These are phyloP conservation scores for Boechera stricta DNA, from an alignment of 345 rosid genomes.

Conservation along the genomic window DNA sequence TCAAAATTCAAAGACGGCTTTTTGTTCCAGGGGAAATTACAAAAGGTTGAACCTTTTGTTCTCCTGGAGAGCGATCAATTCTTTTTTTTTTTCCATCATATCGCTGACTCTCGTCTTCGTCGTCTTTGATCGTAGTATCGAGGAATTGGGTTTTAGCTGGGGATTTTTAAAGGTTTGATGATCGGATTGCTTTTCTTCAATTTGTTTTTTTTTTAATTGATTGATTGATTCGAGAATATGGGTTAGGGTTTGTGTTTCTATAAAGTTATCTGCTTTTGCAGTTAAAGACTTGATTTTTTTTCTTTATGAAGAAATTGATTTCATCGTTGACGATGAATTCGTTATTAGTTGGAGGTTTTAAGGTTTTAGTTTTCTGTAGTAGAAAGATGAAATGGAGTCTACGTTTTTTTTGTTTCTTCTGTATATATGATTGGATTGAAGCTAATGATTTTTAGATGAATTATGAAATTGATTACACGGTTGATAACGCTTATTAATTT, in stretches of 20 bases:
- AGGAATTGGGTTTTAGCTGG: slow-evolving; percentile 25
- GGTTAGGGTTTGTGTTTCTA: slow-evolving; percentile 24
- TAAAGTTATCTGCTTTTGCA: neutral
- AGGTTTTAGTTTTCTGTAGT: neutral
- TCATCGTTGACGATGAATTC: slow-evolving; percentile 21
- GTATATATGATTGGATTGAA: slow-evolving; percentile 12
- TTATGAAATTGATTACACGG: neutral
- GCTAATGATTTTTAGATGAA: slow-evolving; percentile 3
- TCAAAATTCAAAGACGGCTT: slow-evolving; percentile 28
- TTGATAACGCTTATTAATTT: neutral
- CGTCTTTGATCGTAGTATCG: slow-evolving; percentile 28
- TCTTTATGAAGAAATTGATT: neutral
- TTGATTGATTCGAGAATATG: slow-evolving; percentile 13
- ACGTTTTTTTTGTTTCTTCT: slow-evolving; percentile 7
- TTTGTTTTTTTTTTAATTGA: slow-evolving; percentile 14
- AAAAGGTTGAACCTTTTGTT: slow-evolving; percentile 37
- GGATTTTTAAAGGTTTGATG: slow-evolving; percentile 27
- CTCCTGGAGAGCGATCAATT: slow-evolving; percentile 40
- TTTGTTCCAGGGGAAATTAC: slow-evolving; percentile 29
- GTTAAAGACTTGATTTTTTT: slow-evolving; percentile 1
- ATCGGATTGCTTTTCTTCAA: slow-evolving; percentile 12
- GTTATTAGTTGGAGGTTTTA: neutral
- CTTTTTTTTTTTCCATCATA: neutral
- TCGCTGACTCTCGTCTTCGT: slow-evolving; percentile 29
- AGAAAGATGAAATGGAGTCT: slow-evolving; percentile 13